Conservation (phyloP, 1,284 basidiomycete genomes). For the Ceratobasidium sp. region DNA sequence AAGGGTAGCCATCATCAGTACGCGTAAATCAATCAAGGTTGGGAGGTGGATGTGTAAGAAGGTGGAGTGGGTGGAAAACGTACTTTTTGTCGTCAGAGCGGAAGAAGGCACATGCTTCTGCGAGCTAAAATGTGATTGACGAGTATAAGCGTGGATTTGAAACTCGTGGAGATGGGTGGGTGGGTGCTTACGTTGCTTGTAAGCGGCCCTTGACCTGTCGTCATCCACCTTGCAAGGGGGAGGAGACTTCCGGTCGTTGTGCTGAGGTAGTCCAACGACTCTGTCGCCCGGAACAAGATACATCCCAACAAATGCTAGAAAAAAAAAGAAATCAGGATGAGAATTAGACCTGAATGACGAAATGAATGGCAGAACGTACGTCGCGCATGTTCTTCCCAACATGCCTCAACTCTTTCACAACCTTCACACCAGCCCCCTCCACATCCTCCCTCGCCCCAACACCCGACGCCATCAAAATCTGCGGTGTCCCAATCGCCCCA, state of each 20-base stretch:
- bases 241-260: conserved; percentile 49
- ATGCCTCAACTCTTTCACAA: conserved; percentile 39
- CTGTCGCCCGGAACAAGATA: conserved; percentile 38
- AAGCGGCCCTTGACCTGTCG: conserved; percentile 53
- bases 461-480: conserved; percentile 45
- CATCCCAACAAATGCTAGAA: conserved; percentile 43
- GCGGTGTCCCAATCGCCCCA: conserved; percentile 47
- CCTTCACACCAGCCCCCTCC: conserved; percentile 33
- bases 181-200: conserved; percentile 46
- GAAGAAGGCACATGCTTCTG: conserved; percentile 43
- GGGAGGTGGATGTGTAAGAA: not conserved
- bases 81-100: conserved; percentile 53
- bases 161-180: not conserved
- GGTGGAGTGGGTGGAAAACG: conserved; percentile 45
- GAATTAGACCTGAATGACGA: not conserved
- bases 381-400: conserved; percentile 47
- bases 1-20: conserved; percentile 38
- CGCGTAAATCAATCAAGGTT: not conserved
- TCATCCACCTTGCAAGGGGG: conserved; percentile 53
- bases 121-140: conserved; percentile 21
- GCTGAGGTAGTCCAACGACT: conserved; percentile 53
- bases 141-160: not conserved
- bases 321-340: not conserved
- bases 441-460: conserved; percentile 44
- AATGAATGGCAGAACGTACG: conserved; percentile 37